Evolutionary conservation across 805 yeast genomes (phyloP), one percentile per base, ranked within the genome.

Genomic region (Allodekkera sacchari): DNA sequence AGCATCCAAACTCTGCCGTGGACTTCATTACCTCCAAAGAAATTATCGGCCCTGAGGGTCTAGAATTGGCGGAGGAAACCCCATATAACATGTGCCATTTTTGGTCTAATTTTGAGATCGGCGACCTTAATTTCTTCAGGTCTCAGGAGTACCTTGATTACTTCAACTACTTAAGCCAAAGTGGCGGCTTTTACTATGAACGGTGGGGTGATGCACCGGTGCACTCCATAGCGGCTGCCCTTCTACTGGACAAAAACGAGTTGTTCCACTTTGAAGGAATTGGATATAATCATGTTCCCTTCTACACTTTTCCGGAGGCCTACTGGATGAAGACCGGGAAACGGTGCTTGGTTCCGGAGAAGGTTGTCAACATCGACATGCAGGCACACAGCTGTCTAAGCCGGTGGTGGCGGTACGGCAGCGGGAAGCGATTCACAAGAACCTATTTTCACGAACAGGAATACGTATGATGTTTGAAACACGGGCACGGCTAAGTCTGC

Each of bases 181-280:
- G 71, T 13, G 88, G 85, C 29, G 92, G 92, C 4, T 83, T 83
- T 50, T 80, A 80, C 53, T 79, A 81, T 35, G 95, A 85, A 55
- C 61, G 95, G 36, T 87, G 96, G 96, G 96, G 96, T 11, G 96
- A 87, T 58, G 95, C 95, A 1, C 95, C 95, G 0, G 83, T 85
- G 11, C 95, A 85, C 52, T 64, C 89, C 0, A 61, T 84, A 18
- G 94, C 75, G 1, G 76, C 71, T 1, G 52, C 81, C 1, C 52
- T 83, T 26, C 52, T 83, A 27, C 55, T 83, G 39, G 71, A 75
- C 39, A 66, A 61, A 32, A 51, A 62, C 12, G 79, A 83, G 48
- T 56, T 87, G 25, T 80, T 77, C 49, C 84, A 80, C 60, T 83
- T 87, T 53, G 77, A 77, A 35, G 94, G 85, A 45, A 64, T 85